Percentiles rank a stretch among this genome's conserved stretches.
These are phyloP conservation scores for Fusarium phyllophilum DNA, from an alignment of 2,329 filamentous ascomycete genomes.

Conservation along the genomic window DNA sequence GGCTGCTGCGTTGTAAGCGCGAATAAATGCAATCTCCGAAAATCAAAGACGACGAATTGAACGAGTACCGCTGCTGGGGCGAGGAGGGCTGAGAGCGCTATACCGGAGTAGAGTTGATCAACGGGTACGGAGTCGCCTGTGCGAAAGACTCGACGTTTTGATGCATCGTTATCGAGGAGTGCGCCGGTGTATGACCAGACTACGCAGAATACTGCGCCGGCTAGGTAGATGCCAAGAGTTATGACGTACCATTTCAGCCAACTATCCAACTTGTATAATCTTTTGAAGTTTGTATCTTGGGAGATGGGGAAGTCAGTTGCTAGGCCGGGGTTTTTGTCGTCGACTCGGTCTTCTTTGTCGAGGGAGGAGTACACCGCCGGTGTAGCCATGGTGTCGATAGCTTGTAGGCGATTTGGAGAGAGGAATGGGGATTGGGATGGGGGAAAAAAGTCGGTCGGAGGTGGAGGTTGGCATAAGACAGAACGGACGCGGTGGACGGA, in stretches of 20 bases:
- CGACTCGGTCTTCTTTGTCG: constrained; percentile 28
- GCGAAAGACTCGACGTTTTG: constrained; percentile 35
- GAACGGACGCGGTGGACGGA: neutral
- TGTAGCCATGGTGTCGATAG: no score
- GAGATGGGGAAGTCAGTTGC: neutral
- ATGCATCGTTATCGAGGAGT: constrained; percentile 24
- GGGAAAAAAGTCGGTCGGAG: neutral
- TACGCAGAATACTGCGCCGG: constrained; percentile 1
- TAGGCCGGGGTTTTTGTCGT: neutral
- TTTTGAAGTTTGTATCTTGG: neutral
- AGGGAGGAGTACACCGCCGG: constrained; percentile 28
- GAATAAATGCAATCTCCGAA: constrained; percentile 34
- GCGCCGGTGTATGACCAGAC: constrained; percentile 36
- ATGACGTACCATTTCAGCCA: constrained; percentile 33
- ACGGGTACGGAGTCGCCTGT: constrained; percentile 12
- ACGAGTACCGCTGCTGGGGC: constrained; percentile 23
- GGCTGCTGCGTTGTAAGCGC: constrained; percentile 25
- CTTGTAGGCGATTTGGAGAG: no score
- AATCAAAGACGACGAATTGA: constrained; percentile 33
- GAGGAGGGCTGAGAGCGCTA: constrained; percentile 26
- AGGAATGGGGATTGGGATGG: no score
- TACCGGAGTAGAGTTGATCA: constrained; percentile 34
- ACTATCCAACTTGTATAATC: constrained; percentile 28
- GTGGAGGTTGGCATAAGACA: neutral
- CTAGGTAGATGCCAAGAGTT: constrained; percentile 15